phyloP scores from a whole-genome alignment of 2,329 filamentous ascomycete genomes.

The Aspergillus sp. region DNA sequence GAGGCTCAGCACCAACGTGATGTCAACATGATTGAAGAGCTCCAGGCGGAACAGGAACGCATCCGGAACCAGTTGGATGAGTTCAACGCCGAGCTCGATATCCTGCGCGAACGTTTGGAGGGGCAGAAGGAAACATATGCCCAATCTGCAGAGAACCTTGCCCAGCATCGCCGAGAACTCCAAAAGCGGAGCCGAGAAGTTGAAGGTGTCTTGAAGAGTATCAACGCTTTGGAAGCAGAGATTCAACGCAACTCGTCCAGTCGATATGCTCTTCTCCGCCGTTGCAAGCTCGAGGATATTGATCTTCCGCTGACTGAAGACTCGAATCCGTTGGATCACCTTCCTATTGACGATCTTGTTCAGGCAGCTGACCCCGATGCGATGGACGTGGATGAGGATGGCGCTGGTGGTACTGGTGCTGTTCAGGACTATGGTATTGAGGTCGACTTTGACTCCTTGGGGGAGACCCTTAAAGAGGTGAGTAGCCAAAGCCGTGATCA shows the following conservation, averaged over 20 bases:
- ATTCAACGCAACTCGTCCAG: constrained; percentile 80
- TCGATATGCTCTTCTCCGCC: constrained; percentile 78
- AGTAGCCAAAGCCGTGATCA: constrained; percentile 28
- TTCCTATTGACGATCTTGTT: constrained; percentile 83
- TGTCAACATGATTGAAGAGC: constrained; percentile 65
- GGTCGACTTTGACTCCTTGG: constrained; percentile 77
- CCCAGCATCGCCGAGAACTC: constrained; percentile 74
- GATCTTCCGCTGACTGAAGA: constrained; percentile 73
- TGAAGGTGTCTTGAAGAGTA: constrained; percentile 69
- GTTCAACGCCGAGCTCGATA: constrained; percentile 72
- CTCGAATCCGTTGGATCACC: constrained; percentile 69
- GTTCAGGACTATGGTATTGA: constrained; percentile 88
- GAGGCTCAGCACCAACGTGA: constrained; percentile 66
- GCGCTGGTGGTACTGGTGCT: constrained; percentile 46
- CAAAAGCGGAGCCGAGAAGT: constrained; percentile 83
- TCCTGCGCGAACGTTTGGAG: constrained; percentile 69
- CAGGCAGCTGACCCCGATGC: constrained; percentile 72
- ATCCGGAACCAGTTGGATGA: constrained; percentile 72
- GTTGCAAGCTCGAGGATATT: constrained; percentile 92
- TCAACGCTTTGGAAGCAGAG: constrained; percentile 76
- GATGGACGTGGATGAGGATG: constrained; percentile 86
- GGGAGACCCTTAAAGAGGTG: constrained; percentile 77
- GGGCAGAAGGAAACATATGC: constrained; percentile 65
- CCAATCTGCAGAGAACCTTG: constrained; percentile 70
- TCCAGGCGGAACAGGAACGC: constrained; percentile 68